Evolutionary conservation across 2,329 filamentous ascomycete genomes (phyloP), one percentile per base, ranked within the genome.

Genomic region (Penicillium sp.): DNA sequence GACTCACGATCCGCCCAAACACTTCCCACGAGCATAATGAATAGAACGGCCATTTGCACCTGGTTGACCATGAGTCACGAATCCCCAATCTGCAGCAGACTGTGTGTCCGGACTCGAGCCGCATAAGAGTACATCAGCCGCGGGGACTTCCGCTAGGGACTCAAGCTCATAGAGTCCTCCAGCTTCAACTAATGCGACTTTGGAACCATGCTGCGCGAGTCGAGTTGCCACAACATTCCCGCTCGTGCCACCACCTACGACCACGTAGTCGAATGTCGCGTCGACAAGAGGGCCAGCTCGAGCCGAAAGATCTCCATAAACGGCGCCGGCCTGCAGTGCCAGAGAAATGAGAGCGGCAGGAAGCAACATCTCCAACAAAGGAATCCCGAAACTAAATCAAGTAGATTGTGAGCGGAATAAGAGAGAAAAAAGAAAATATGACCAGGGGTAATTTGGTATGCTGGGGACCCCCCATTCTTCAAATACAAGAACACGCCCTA

Each of bases 151-250:
- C 2, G 59, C 58, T 8, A 61, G 9, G 7, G 60, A 63, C 23
- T 53, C 42, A 1, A 54, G 1, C 38, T 71, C 66, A n/a, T 71
- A 72, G 12, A 56, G 42, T 1, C 51, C 56, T 2, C 66, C 69
- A 2, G 66, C 67, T 44, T 70, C 68, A 3, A 70, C 49, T 12
- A 70, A 46, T 0, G 65, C 67, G 3, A 70, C 67, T 7, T 49
- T 54, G 21, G 62, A 56, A 3, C 45, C 44, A 4, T 57, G 52
- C 46, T 67, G 49, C 3, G 67, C 66, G 9, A 69, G 51, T 24
- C 63, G 58, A 3, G 58, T 64, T 8, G 64, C 65, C 7, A 69
- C 51, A 6, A 57, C 52, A 34, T 48, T 57, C 4, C 68, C 68
- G 5, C 59, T 58, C 0, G 65, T 66, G 6, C 63, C 66, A 7